A percentile compares a stretch with the other conserved stretches of the same genome.
Conservation (phyloP, 305 asterid genomes). For the Plantago lanceolata region DNA sequence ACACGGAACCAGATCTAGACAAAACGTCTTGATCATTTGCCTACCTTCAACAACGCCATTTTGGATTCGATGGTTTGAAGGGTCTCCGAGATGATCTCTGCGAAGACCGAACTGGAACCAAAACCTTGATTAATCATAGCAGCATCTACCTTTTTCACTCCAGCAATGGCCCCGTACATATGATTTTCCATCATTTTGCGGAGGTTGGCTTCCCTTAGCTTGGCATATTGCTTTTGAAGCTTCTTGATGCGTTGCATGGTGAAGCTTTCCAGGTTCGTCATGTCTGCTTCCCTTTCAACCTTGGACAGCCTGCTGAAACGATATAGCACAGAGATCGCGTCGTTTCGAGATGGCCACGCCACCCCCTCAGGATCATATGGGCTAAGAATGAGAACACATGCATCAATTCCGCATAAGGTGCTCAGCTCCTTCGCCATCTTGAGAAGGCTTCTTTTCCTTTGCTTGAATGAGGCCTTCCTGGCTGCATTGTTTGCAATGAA, state of each 20-base stretch:
- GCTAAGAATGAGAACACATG: conserved; percentile 1
- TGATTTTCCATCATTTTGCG: no score
- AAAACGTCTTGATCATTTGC: no score
- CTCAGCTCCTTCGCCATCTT: conserved; percentile 18
- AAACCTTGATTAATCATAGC: no score
- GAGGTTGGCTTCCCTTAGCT: no score
- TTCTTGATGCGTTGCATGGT: neutral
- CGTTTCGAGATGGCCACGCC: neutral
- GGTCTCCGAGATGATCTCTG: no score
- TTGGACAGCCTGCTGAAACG: neutral
- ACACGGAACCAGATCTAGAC: no score
- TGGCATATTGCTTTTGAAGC: no score
- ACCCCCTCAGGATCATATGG: conserved; percentile 10
- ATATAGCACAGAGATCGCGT: neutral
- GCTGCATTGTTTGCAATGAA: neutral
- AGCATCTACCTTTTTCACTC: no score
- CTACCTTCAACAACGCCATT: no score
- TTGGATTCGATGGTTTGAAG: no score
- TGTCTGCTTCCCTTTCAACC: neutral
- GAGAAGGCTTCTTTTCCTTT: conserved; percentile 15
- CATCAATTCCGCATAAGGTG: conserved; percentile 16
- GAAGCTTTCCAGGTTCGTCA: conserved; percentile 11
- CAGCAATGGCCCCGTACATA: no score
- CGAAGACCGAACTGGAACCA: no score
- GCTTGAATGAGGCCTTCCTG: conserved; percentile 13